These are phyloP conservation scores for Populus davidiana DNA, from an alignment of 345 rosid species.

Conservation along the genomic window DNA sequence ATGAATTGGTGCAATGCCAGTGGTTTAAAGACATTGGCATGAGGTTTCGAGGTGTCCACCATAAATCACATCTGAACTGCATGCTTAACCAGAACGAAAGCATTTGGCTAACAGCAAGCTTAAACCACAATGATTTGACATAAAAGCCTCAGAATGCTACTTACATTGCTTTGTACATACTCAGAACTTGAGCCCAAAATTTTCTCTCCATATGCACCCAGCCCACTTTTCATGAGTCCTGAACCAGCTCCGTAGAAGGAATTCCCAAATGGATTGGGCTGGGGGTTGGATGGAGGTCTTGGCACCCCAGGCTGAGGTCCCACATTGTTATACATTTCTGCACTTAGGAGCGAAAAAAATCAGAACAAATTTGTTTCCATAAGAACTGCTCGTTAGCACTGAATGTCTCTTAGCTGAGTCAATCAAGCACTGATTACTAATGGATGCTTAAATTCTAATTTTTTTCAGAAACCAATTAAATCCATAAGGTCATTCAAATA, in stretches of 20 bases:
- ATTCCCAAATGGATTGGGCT: constrained; percentile 86
- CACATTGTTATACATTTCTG: constrained; percentile 74
- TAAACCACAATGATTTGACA: constrained; percentile 6
- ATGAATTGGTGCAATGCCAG: neutral
- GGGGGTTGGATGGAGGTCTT: constrained; percentile 57
- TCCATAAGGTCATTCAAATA: neutral
- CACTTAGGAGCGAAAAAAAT: neutral
- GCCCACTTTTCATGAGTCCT: constrained; percentile 79
- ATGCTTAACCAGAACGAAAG: neutral
- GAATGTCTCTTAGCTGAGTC: neutral
- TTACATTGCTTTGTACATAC: constrained; percentile 98
- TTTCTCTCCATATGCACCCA: constrained; percentile 93
- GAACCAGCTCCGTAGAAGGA: constrained; percentile 92
- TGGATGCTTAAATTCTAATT: neutral
- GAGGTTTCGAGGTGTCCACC: neutral
- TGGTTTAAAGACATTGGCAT: neutral
- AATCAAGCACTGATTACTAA: neutral
- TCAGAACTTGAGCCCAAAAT: constrained; percentile 91
- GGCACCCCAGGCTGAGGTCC: constrained; percentile 73
- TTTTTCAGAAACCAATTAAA: neutral
- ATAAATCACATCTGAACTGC: neutral
- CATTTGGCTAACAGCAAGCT: constrained; percentile 16
- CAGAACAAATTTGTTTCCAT: neutral
- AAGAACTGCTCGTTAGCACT: neutral
- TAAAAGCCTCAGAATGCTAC: constrained; percentile 24